Percentiles rank a stretch among this genome's conserved stretches.
phyloP scores from a whole-genome alignment of 768 basidiomycete genomes.

The Collybia sp. region DNA sequence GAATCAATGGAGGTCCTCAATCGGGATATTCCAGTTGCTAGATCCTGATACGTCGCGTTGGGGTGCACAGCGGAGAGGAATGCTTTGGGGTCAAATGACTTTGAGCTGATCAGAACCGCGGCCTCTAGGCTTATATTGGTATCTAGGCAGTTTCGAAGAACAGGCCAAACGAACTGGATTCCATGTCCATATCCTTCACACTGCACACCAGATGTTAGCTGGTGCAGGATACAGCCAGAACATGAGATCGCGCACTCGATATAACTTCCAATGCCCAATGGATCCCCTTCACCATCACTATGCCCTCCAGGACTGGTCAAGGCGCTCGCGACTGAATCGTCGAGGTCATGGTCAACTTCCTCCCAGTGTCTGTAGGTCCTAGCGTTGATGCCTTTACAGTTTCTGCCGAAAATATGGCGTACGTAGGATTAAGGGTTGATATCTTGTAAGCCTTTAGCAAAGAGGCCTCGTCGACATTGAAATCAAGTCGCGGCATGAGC shows the following conservation, averaged over 20 bases:
- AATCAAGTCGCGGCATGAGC: conserved; percentile 56
- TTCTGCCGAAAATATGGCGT: conserved; percentile 15
- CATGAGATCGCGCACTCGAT: conserved; percentile 44
- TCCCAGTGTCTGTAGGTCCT: conserved; percentile 70
- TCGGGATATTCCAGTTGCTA: conserved; percentile 71
- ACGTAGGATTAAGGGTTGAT: conserved; percentile 73
- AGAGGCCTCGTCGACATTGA: conserved; percentile 74
- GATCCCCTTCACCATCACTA: conserved; percentile 67
- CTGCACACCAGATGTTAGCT: conserved; percentile 28
- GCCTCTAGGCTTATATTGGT: conserved; percentile 46
- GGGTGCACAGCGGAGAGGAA: conserved; percentile 92
- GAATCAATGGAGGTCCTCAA: conserved; percentile 80
- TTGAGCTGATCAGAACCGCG: conserved; percentile 81
- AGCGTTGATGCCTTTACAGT: conserved; percentile 3
- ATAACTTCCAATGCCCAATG: conserved; percentile 67
- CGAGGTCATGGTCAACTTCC: conserved; percentile 80
- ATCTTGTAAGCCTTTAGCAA: conserved; percentile 88
- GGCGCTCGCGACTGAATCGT: conserved; percentile 68
- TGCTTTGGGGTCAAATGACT: conserved; percentile 92
- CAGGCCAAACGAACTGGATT: conserved; percentile 55
- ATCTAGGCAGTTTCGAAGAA: not conserved
- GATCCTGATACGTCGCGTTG: conserved; percentile 90
- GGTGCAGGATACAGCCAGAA: not conserved
- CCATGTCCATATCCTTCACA: conserved; percentile 64
- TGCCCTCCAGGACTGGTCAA: conserved; percentile 45